These are phyloP conservation scores for Wickerhamiella azyma DNA, from an alignment of 805 yeast genomes.

Conservation along the genomic window DNA sequence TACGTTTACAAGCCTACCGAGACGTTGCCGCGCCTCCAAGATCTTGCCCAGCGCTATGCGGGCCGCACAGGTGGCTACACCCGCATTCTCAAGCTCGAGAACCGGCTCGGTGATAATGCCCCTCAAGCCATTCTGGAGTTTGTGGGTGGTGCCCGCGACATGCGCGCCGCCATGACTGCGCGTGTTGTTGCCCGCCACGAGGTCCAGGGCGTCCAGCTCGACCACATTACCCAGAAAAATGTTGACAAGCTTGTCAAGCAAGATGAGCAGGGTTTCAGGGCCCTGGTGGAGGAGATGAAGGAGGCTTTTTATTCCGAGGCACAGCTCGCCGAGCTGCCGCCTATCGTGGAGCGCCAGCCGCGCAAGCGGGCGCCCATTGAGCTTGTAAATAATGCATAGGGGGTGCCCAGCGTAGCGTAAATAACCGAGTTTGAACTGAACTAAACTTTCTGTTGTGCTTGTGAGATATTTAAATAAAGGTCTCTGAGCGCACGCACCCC, in stretches of 20 bases:
- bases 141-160: slow-evolving; percentile 61
- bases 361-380: slow-evolving; percentile 7
- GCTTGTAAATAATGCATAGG: background rate
- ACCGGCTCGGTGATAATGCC: slow-evolving; percentile 78
- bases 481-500: too few species aligned
- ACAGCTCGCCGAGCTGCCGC: slow-evolving; percentile 7
- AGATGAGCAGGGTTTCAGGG: slow-evolving; percentile 43
- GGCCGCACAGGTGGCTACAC: slow-evolving; percentile 71
- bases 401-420: too few species aligned
- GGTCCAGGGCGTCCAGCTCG: slow-evolving; percentile 42
- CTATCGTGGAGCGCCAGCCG: background rate
- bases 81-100: slow-evolving; percentile 69
- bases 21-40: slow-evolving; percentile 53
- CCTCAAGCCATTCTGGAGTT: slow-evolving; percentile 80
- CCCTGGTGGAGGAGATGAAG: slow-evolving; percentile 48
- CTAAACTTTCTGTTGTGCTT: too few species aligned
- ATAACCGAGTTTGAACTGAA: too few species aligned
- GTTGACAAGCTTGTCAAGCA: slow-evolving; percentile 38
- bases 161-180: slow-evolving; percentile 67
- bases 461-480: too few species aligned
- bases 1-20: slow-evolving; percentile 29
- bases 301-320: slow-evolving; percentile 29
- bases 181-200: slow-evolving; percentile 71
- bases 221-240: slow-evolving; percentile 42
- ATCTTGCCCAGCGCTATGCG: slow-evolving; percentile 48